Evolutionary conservation across 441 rosid species (phyloP).

Genomic region (California macrophylla): DNA sequence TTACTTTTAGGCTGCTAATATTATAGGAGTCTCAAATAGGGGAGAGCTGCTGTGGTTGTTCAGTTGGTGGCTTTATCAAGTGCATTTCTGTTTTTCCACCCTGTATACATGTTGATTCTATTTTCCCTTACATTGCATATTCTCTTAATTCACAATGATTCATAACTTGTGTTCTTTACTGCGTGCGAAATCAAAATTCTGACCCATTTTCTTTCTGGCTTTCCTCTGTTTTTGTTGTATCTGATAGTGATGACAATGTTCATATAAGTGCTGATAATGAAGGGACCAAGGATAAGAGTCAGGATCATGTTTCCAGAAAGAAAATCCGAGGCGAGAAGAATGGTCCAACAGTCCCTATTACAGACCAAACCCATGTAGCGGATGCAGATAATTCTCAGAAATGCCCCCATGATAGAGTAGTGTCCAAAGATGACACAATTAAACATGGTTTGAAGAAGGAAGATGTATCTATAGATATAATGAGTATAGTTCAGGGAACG

Average conservation of each 20-base stretch:
- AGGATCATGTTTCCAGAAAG: conserved; percentile 30
- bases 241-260: conserved; percentile 31
- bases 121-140: neutral
- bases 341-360: conserved; percentile 28
- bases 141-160: conserved; percentile 7
- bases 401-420: conserved; percentile 15
- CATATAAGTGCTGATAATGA: conserved; percentile 31
- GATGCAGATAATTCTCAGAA: conserved; percentile 27
- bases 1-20: too few species aligned
- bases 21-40: too few species aligned
- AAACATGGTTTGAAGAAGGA: conserved; percentile 24
- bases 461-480: conserved; percentile 39
- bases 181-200: conserved; percentile 13
- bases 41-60: neutral
- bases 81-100: neutral
- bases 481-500: conserved; percentile 62
- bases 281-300: conserved; percentile 29
- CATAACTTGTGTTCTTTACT: neutral
- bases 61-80: neutral
- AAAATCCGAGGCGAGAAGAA: conserved; percentile 36
- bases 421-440: conserved; percentile 20
- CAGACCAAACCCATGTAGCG: conserved; percentile 28
- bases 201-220: conserved; percentile 6
- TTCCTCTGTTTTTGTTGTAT: conserved; percentile 9
- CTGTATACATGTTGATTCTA: neutral